Percentiles rank a stretch among this genome's conserved stretches.
These are phyloP conservation scores for Exophiala sp. DNA, from an alignment of 2,329 filamentous ascomycete species.

Conservation along the genomic window DNA sequence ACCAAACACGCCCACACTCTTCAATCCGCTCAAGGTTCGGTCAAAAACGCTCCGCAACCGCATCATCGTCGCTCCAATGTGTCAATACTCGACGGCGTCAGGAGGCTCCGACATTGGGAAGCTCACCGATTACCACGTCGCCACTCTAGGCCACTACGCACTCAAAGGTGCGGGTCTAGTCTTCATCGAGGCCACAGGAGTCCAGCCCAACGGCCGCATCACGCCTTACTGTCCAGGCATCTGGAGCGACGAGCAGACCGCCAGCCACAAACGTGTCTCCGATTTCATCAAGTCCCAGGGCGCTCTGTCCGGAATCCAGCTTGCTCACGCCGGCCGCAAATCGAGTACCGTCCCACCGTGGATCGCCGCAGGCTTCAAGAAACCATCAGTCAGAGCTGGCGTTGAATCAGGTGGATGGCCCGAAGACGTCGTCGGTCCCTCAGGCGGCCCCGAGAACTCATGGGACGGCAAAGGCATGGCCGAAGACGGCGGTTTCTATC, in stretches of 20 bases:
- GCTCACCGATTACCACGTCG: constrained; percentile 44
- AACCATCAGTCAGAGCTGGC: constrained; percentile 17
- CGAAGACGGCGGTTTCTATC: constrained; percentile 26
- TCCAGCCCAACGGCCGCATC: constrained; percentile 74
- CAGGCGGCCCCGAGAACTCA: constrained; percentile 21
- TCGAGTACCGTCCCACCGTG: constrained; percentile 56
- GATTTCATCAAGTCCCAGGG: constrained; percentile 78
- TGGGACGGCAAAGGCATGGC: constrained; percentile 26
- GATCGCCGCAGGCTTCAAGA: constrained; percentile 32
- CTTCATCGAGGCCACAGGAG: constrained; percentile 71
- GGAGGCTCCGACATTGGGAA: constrained; percentile 37
- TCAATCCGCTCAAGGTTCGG: constrained; percentile 52
- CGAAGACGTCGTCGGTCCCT: constrained; percentile 26
- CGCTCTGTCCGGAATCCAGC: constrained; percentile 74
- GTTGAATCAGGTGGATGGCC: constrained; percentile 26
- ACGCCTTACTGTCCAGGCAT: constrained; percentile 48
- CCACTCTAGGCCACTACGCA: constrained; percentile 34
- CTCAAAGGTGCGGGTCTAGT: constrained; percentile 27
- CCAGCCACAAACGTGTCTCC: constrained; percentile 55
- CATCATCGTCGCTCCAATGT: constrained; percentile 57
- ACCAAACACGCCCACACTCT: constrained; percentile 24
- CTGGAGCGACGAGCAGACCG: constrained; percentile 37
- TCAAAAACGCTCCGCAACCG: constrained; percentile 55
- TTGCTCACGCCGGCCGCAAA: constrained; percentile 73
- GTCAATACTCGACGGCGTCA: constrained; percentile 44